Base-by-base conservation (phyloP, 2,329 filamentous ascomycete genomes). In the Epichloe gansuensis region DNA sequence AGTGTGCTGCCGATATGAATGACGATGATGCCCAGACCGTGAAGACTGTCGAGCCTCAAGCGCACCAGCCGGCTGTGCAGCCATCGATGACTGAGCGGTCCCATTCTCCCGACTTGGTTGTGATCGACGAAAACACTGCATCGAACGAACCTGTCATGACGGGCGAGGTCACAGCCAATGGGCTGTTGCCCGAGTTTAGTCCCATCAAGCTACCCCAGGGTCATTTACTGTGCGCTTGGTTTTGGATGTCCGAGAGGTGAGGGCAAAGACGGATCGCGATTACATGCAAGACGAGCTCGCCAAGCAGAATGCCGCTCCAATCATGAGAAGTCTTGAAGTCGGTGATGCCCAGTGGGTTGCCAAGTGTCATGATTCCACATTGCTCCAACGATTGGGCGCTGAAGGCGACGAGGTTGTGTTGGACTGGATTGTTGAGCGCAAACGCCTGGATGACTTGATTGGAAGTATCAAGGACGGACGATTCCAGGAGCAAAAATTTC, bases 401-500 rank as follows among this genome's bases (percentile, higher is more conserved):
- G 79, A 84, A 61, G 81, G 83, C 15, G 77, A 81, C 54, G 86
- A 91, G 64, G 68, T 91, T 12, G 80, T 89, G 46, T 72, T 93
- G 4, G 87, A 91, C 65, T 88, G 83, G 75, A 87, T 93, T 45
- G 78, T 90, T 1, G 88, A 93, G 68, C 77, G 88, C 55, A 93
- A 93, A 64, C 76, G 88, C 8, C 75, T 91, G 0, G 87, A 91
- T 62, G 88, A 93, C 64, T 70, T 93, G 46, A 76, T 91, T n/a
- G 72, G 77, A 49, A 90, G 85, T 56, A 88, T 93, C 68, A 89
- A 86, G 65, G 88, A 91, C 56, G 86, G 86, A 1, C 81, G 88
- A 2, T 91, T 90, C 60, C 84, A 85, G 59, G 88, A 93, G 64
- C 88, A 93, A 63, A 91, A 93, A 63, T 91, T 90, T 63, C 83